These are phyloP conservation scores for Chrysoporthe cubensis DNA, from an alignment of 2,329 filamentous ascomycete genomes.

Conservation along the genomic window DNA sequence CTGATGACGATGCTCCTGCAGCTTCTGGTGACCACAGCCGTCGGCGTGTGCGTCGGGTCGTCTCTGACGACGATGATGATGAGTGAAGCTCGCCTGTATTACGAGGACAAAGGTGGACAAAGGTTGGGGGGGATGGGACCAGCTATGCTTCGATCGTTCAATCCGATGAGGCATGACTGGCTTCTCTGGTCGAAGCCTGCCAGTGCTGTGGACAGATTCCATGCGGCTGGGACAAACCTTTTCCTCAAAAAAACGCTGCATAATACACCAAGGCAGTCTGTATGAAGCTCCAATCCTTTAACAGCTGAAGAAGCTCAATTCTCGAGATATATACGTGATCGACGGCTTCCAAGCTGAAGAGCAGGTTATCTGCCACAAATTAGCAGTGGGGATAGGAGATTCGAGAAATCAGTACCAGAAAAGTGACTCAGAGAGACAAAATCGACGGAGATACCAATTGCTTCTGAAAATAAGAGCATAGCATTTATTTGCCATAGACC, in stretches of 20 bases:
- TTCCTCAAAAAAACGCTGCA: neutral
- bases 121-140: neutral
- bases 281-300: neutral
- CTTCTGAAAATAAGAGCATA: neutral
- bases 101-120: neutral
- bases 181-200: neutral
- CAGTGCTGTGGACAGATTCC: neutral
- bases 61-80: conserved; percentile 63
- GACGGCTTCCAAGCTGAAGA: neutral
- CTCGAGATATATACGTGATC: neutral
- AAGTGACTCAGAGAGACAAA: neutral
- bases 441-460: neutral
- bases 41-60: conserved; percentile 57
- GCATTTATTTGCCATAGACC: neutral
- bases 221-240: neutral
- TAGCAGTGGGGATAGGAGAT: neutral
- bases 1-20: conserved; percentile 51
- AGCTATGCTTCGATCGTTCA: neutral
- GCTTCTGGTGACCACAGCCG: conserved; percentile 43
- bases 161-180: neutral
- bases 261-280: neutral
- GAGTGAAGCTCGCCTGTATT: conserved; percentile 35
- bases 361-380: neutral
- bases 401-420: neutral
- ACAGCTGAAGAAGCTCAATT: neutral